Evolutionary conservation across 2,329 filamentous ascomycete species (phyloP), one percentile per base, ranked within the genome.

Genomic region (Fusarium coicis): DNA sequence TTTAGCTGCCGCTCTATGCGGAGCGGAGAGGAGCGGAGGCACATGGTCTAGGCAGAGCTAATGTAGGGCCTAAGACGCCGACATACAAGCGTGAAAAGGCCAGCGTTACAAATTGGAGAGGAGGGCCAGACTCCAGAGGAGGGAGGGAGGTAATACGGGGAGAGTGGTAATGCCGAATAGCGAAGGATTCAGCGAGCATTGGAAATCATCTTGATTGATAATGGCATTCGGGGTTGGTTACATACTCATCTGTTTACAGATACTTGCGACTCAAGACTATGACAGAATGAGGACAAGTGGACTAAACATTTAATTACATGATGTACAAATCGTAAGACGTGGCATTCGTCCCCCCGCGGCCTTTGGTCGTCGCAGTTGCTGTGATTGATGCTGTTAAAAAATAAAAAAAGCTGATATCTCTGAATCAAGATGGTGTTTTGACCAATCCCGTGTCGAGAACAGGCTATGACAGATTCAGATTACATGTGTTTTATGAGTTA

Each of bases 381-480:
- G 63, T 64, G 55, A 50, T 44, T 70, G 23, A 57, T 59, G 23
- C 59, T 60, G 58, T 66, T 63, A 67, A 60, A 53, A 66, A 46
- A 40, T n/a, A 23, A 46, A 65, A 65, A 28, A 74, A 66, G 56
- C 56, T 72, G 74, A 76, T 76, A 76, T 76, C 74, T 75, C 50
- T 67, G 53, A 54, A 67, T 63, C 56, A 64, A 56, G 55, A 52
- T 47, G 57, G 42, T 46, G 19, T 56, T 61, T 53, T 23, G 66
- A 67, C 75, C 75, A 77, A 77, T 77, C 62, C 47, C 34, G 34
- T 59, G 23, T 32, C 47, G 52, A 55, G 50, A 64, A 44, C 60
- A 55, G 52, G 46, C 39, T 72, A 76, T 77, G 75, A 76, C 75
- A 77, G 66, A 76, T 74, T 68, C 34, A 49, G 72, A 76, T 77